These are phyloP conservation scores for Venturia oleaginea DNA, from an alignment of 2,329 filamentous ascomycete species.

Conservation along the genomic window DNA sequence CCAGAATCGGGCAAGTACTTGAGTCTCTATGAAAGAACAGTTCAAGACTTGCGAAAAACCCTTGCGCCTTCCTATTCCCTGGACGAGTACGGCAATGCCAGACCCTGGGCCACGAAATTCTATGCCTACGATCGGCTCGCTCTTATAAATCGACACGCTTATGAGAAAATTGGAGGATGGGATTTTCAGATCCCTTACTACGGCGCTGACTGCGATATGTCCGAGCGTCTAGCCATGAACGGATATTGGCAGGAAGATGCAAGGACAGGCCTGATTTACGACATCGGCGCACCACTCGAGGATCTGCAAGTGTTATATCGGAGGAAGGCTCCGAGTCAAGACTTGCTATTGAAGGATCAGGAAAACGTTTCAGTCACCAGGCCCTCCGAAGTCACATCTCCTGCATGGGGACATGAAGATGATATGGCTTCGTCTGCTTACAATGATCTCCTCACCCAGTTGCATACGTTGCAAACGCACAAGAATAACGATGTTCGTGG, in stretches of 20 bases:
- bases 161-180: conserved; percentile 46
- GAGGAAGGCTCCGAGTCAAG: not conserved
- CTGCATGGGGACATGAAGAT: conserved; percentile 2
- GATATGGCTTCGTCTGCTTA: not conserved
- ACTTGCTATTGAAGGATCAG: no score
- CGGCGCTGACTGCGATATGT: conserved; percentile 10
- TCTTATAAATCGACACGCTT: conserved; percentile 45
- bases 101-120: conserved; percentile 43
- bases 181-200: conserved; percentile 51
- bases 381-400: no score
- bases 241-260: conserved; percentile 6
- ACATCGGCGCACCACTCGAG: conserved; percentile 2
- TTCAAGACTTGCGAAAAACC: conserved; percentile 17
- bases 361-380: no score
- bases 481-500: conserved; percentile 8
- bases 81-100: conserved; percentile 2
- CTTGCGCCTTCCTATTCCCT: conserved; percentile 15
- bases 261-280: conserved; percentile 1
- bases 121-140: conserved; percentile 51
- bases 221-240: conserved; percentile 1
- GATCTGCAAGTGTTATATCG: conserved; percentile 6
- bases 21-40: conserved; percentile 22
- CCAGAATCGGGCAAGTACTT: conserved; percentile 19
- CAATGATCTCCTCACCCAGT: not conserved
- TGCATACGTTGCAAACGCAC: not conserved